phyloP scores from a whole-genome alignment of 2,329 filamentous ascomycete species.

The Emmonsia crescens region DNA sequence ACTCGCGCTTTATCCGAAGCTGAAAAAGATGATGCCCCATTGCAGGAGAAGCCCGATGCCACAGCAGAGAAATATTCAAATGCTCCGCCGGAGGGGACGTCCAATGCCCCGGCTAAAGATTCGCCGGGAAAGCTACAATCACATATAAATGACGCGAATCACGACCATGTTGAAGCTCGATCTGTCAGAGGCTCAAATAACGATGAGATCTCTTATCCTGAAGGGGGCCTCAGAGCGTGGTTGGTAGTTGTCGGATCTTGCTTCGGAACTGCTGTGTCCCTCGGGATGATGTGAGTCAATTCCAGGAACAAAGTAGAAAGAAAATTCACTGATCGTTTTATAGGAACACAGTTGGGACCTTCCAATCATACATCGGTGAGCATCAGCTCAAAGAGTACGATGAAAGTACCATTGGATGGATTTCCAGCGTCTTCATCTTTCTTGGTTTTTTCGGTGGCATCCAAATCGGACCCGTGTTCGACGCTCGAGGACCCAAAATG shows the following conservation, averaged over 20 bases:
- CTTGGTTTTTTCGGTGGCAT: constrained; percentile 28
- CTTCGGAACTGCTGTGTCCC: constrained; percentile 28
- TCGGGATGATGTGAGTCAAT: not conserved
- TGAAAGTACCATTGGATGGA: constrained; percentile 31
- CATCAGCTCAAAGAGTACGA: constrained; percentile 28
- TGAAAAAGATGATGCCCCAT: not conserved
- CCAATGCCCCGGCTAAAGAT: not conserved
- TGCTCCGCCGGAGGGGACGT: not conserved
- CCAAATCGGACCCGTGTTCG: constrained; percentile 30
- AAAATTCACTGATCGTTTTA: not conserved
- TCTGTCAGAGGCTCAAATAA: not conserved
- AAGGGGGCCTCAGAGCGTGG: constrained; percentile 35
- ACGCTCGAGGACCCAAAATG: constrained; percentile 23
- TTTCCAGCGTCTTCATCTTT: constrained; percentile 31
- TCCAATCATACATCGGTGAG: constrained; percentile 30
- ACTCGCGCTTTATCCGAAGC: not conserved
- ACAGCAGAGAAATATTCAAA: not conserved
- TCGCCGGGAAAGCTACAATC: not conserved
- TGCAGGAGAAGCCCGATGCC: not conserved
- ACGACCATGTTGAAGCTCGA: not conserved
- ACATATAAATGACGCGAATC: not conserved
- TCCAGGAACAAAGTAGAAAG: not conserved
- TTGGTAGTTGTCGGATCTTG: constrained; percentile 34
- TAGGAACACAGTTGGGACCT: constrained; percentile 27
- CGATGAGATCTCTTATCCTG: constrained; percentile 21